phyloP scores from a whole-genome alignment of 2,329 filamentous ascomycete genomes.

The Teratosphaeriaceae sp. region DNA sequence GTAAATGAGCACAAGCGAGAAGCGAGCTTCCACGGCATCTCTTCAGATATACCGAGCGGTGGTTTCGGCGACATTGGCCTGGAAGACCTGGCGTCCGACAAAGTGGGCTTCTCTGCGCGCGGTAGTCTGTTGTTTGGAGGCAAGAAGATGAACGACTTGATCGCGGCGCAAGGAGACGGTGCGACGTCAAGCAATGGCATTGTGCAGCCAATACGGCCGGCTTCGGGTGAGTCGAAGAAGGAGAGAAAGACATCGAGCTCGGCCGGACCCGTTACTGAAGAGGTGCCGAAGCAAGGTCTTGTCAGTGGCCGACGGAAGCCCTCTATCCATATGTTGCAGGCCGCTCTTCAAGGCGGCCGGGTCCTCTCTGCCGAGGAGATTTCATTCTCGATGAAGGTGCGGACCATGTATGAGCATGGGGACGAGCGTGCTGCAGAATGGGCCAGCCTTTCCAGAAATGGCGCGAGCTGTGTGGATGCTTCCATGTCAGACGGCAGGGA shows the following conservation, averaged over 20 bases:
- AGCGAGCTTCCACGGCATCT: slow-evolving; percentile 42
- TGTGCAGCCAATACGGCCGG: slow-evolving; percentile 1
- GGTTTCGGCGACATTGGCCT: slow-evolving; percentile 45
- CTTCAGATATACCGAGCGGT: slow-evolving; percentile 50
- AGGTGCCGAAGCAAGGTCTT: slow-evolving; percentile 12
- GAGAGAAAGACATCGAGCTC: neutral
- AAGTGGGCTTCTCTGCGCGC: slow-evolving; percentile 53
- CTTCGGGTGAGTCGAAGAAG: slow-evolving; percentile 1
- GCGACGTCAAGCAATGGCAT: slow-evolving; percentile 1
- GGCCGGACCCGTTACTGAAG: neutral
- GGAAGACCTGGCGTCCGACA: slow-evolving; percentile 43
- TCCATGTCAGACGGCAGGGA: neutral
- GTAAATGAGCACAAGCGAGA: slow-evolving; percentile 14
- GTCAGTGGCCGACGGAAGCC: slow-evolving; percentile 27
- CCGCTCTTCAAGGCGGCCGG: slow-evolving; percentile 32
- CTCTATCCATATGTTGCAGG: slow-evolving; percentile 31
- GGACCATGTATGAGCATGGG: slow-evolving; percentile 58
- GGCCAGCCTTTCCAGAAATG: slow-evolving; percentile 13
- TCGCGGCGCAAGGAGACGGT: slow-evolving; percentile 19
- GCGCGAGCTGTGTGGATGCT: neutral
- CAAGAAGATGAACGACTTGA: slow-evolving; percentile 37
- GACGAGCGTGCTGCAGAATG: slow-evolving; percentile 48
- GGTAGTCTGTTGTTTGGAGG: slow-evolving; percentile 54
- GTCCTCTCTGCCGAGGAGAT: slow-evolving; percentile 59
- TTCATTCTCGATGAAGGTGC: slow-evolving; percentile 54